phyloP scores from a whole-genome alignment of 2,329 filamentous ascomycete genomes.

The Trichoderma sp. region DNA sequence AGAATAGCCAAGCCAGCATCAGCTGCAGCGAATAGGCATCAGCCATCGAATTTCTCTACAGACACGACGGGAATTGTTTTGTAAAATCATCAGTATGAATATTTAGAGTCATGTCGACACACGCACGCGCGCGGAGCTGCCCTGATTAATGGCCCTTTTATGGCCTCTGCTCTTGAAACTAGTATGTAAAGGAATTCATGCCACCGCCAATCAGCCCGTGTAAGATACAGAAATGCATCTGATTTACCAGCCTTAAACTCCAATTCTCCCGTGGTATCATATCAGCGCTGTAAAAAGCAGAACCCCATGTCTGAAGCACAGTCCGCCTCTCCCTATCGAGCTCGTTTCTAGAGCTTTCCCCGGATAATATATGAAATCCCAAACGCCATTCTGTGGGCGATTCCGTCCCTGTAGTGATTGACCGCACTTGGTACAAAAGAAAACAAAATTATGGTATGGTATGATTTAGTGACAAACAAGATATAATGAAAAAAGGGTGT shows the following conservation, averaged over 20 bases:
- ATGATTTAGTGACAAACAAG: not conserved
- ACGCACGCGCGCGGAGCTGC: not conserved
- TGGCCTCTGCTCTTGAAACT: not conserved
- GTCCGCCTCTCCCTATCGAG: not conserved
- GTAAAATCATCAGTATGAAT: not conserved
- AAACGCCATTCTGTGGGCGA: conserved; percentile 18
- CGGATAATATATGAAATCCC: conserved; percentile 15
- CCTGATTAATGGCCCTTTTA: not conserved
- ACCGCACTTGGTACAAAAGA: not conserved
- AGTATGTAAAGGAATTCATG: not conserved
- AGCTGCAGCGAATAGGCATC: not conserved
- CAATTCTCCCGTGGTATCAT: conserved; percentile 38
- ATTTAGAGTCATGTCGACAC: not conserved
- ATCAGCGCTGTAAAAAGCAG: conserved; percentile 26
- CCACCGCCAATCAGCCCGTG: not conserved
- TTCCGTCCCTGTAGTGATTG: conserved; percentile 1
- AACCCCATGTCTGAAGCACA: conserved; percentile 13
- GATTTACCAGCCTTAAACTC: conserved; percentile 30
- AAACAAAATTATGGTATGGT: not conserved
- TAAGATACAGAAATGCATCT: conserved; percentile 21
- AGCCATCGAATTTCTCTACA: not conserved
- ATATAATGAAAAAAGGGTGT: conserved; percentile 22
- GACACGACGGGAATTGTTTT: not conserved
- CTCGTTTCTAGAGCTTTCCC: not conserved
- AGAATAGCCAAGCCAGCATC: conserved; percentile 16